Evolutionary conservation across 225 moss, liverwort and hornwort species (phyloP).

Genomic region (Lunularia cruciata): DNA sequence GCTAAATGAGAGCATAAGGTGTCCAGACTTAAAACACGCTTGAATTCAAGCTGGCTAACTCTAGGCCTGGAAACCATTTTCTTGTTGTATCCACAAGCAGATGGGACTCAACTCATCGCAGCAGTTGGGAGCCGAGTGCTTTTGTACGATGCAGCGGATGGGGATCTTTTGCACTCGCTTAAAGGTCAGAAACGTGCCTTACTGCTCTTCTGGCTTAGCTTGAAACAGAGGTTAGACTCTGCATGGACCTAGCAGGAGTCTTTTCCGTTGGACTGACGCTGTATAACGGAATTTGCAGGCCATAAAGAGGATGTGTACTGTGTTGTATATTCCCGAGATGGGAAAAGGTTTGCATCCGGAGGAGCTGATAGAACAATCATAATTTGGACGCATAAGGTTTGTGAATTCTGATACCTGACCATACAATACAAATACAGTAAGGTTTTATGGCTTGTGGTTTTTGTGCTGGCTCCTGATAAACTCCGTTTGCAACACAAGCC

Average conservation of each 20-base stretch:
- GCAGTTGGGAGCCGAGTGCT: slow-evolving; percentile 95
- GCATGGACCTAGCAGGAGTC: not conserved
- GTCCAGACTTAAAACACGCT: too few species aligned
- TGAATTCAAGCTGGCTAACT: too few species aligned
- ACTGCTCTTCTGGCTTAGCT: not conserved
- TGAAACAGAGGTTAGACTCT: not conserved
- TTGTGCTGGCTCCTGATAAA: too few species aligned
- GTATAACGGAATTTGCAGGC: slow-evolving; percentile 40
- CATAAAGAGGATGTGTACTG: slow-evolving; percentile 90
- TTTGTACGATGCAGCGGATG: slow-evolving; percentile 91
- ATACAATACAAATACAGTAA: too few species aligned
- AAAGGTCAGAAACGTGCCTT: slow-evolving; percentile 50
- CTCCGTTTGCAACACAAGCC: too few species aligned
- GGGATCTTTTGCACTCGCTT: slow-evolving; percentile 91
- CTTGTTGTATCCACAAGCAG: slow-evolving; percentile 30
- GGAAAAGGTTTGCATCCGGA: slow-evolving; percentile 95
- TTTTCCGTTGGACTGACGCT: not conserved
- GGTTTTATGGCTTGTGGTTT: too few species aligned
- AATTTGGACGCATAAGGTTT: slow-evolving; percentile 99
- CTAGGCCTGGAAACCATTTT: too few species aligned
- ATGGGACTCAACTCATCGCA: slow-evolving; percentile 90
- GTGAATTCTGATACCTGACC: not conserved
- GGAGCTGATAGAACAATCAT: slow-evolving; percentile 95
- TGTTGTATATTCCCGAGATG: slow-evolving; percentile 88
- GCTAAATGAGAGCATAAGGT: too few species aligned